Conservation (phyloP, 140 eudicot species). For the Senecio squalidus region DNA sequence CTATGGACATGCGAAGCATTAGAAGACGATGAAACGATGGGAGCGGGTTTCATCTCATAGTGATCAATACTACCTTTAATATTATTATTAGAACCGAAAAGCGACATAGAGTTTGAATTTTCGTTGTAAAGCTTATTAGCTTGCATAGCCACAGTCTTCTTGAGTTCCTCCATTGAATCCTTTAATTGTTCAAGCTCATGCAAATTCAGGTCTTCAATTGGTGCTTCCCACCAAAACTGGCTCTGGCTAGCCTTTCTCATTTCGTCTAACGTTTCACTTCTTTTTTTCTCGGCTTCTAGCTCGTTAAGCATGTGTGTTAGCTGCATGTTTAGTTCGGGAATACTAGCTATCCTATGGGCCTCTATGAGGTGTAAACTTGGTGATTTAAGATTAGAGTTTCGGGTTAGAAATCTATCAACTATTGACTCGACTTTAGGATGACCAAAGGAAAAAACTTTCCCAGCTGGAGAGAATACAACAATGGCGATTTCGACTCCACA, state of each 20-base stretch:
- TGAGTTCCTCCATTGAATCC: conserved; percentile 62
- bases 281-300: conserved; percentile 42
- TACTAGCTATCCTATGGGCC: conserved; percentile 49
- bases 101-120: conserved; percentile 22
- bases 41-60: conserved; percentile 22
- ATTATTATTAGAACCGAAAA: conserved; percentile 18
- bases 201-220: conserved; percentile 29
- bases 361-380: conserved; percentile 33
- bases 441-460: conserved; percentile 67
- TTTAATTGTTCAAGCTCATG: conserved; percentile 50
- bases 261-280: conserved; percentile 39
- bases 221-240: conserved; percentile 67
- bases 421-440: conserved; percentile 64
- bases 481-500: conserved; percentile 67
- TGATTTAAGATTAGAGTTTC: conserved; percentile 21
- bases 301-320: conserved; percentile 38
- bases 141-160: conserved; percentile 35
- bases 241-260: conserved; percentile 41
- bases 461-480: conserved; percentile 55
- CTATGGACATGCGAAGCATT: conserved; percentile 13
- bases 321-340: conserved; percentile 51
- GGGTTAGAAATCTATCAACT: conserved; percentile 38
- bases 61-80: conserved; percentile 16
- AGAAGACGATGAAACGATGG: conserved; percentile 10
- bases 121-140: conserved; percentile 30